These are phyloP conservation scores for Beverwykella pulmonaria DNA, from an alignment of 495 filamentous ascomycete genomes.

Conservation along the genomic window DNA sequence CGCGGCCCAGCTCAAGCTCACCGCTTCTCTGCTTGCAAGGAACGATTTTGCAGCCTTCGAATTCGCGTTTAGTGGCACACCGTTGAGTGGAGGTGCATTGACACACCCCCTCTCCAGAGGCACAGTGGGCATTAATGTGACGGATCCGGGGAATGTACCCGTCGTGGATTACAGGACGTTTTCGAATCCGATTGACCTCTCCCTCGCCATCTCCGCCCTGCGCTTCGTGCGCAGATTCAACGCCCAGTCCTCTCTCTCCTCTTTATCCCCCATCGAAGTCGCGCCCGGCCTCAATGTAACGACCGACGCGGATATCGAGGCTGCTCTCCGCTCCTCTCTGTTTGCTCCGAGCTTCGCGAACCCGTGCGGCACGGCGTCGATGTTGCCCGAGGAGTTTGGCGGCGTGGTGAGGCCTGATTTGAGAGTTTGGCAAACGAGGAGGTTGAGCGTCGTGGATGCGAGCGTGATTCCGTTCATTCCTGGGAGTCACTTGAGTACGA, in stretches of 20 bases:
- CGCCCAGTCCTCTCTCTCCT: neutral
- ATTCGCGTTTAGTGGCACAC: neutral
- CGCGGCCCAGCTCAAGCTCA: neutral
- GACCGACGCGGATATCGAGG: conserved; percentile 6
- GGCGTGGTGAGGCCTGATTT: conserved; percentile 29
- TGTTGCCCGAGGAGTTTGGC: conserved; percentile 29
- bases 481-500: conserved; percentile 17
- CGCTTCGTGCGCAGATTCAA: neutral
- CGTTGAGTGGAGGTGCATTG: neutral
- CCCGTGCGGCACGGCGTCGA: conserved; percentile 12
- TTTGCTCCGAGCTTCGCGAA: neutral
- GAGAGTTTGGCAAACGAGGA: conserved; percentile 26
- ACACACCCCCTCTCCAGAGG: conserved; percentile 16
- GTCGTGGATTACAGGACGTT: conserved; percentile 25
- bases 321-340: neutral
- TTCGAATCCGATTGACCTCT: conserved; percentile 13
- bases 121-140: conserved; percentile 17
- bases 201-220: neutral
- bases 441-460: conserved; percentile 36
- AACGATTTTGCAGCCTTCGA: neutral
- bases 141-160: conserved; percentile 7
- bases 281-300: conserved; percentile 3
- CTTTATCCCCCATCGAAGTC: neutral
- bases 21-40: neutral
- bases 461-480: conserved; percentile 32